Conservation (phyloP, 306 rosid genomes). For the Trifolium pratense region DNA sequence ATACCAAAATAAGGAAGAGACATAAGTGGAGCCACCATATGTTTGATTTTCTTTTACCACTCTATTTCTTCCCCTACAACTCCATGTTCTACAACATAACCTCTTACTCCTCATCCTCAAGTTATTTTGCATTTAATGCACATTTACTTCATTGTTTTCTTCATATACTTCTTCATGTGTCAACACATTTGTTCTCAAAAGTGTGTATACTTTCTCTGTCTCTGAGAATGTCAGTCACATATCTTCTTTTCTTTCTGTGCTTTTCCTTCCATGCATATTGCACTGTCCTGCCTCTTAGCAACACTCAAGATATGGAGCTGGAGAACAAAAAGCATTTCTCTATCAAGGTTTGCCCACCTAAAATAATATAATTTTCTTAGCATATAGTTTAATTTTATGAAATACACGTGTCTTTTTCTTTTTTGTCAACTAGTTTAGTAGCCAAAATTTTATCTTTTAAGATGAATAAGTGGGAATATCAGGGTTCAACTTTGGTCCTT, state of each 20-base stretch:
- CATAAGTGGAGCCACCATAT: constrained; percentile 40
- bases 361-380: background rate
- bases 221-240: constrained; percentile 50
- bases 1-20: constrained; percentile 41
- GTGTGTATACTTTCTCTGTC: background rate
- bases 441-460: too few relatives aligned
- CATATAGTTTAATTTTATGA: background rate
- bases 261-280: constrained; percentile 54
- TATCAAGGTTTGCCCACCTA: constrained; percentile 44
- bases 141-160: constrained; percentile 28
- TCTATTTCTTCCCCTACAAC: constrained; percentile 46
- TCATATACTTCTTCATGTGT: constrained; percentile 27
- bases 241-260: constrained; percentile 52
- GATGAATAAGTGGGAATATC: too few relatives aligned
- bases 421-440: too few relatives aligned
- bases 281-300: constrained; percentile 44
- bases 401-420: too few relatives aligned
- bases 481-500: too few relatives aligned
- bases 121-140: constrained; percentile 55
- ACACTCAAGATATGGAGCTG: constrained; percentile 17
- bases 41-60: constrained; percentile 41
- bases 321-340: constrained; percentile 30
- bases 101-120: constrained; percentile 39
- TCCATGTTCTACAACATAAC: constrained; percentile 55
- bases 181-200: constrained; percentile 14